Base-by-base conservation (phyloP, 192 early-diverging fungal genomes). In the Spinellus fusiger region DNA sequence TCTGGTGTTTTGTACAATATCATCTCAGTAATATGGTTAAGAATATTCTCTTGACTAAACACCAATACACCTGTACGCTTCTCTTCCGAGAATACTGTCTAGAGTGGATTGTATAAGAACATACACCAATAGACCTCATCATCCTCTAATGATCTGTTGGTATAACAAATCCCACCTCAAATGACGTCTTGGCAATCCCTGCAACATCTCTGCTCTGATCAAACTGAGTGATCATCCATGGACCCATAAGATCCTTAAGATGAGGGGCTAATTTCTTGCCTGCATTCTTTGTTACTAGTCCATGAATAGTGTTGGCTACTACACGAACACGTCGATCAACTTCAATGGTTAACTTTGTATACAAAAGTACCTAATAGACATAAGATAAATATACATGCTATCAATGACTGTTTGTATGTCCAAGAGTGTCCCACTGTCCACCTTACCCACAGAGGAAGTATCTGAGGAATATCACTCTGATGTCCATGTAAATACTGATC, bases 251-350 rank as follows among this genome's bases (percentile, higher is more conserved):
- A 16, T 82, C 79, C 71, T 92, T 95, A 16, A 98, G 70, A 47
- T 87, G 68, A 0, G 90, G 84, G 15, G 92, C 94, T 38, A 97
- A 63, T 46, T 81, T 79, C 62, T 90, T 93, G 48, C 84, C 81
- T 8, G 79, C 68, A 54, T 83, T 80, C n/a, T 64, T 68, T 2
- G 89, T 84, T 12, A 98, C 59, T 4, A 76, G 65, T 23, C 77
- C 56, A 61, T 98, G 90, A n/a, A 86, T 80, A 44, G 63, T 66
- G n/a, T 79, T 76, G 12, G 88, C 82, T 20, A 74, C 69, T 34
- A 87, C 80, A 18, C 96, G 80, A 20, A 96, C 88, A 12, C 90
- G 77, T n/a, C 92, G 80, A 69, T 97, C 93, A 12, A 84, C 78
- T 66, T 98, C 96, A 8, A 87, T 69, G 7, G 77, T 73, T 12